These are phyloP conservation scores for Crucihimalaya himalaica DNA, from an alignment of 345 rosid genomes.

Conservation along the genomic window DNA sequence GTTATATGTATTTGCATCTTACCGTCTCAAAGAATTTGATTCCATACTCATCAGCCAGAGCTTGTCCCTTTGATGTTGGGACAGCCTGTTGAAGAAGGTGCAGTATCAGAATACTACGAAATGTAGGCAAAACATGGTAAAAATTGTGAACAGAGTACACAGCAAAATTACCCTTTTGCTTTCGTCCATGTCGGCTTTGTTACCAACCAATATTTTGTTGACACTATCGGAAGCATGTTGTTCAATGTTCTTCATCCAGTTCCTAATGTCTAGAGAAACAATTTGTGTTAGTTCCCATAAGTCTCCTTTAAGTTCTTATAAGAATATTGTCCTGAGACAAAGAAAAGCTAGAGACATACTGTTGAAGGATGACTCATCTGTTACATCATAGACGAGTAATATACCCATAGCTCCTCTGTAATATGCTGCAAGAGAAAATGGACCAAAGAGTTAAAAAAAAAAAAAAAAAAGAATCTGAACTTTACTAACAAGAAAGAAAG, in stretches of 20 bases:
- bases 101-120: background rate
- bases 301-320: background rate
- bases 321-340: background rate
- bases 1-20: constrained; percentile 13
- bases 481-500: background rate
- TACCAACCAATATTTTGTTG: constrained; percentile 64
- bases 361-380: constrained; percentile 91
- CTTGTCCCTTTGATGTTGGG: constrained; percentile 60
- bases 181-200: constrained; percentile 75
- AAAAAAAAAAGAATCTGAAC: background rate
- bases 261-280: constrained; percentile 51
- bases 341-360: constrained; percentile 47
- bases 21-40: constrained; percentile 65
- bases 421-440: constrained; percentile 55
- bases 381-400: constrained; percentile 86
- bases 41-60: constrained; percentile 62
- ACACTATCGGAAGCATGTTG: constrained; percentile 69
- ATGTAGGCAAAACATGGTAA: constrained; percentile 4
- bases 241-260: constrained; percentile 70
- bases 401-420: constrained; percentile 98
- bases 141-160: background rate
- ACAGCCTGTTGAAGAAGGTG: constrained; percentile 44
- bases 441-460: background rate
- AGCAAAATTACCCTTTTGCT: constrained; percentile 58
- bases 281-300: constrained; percentile 14